Base-by-base conservation (phyloP, 345 rosid species). In the Anastatica hierochuntica region DNA sequence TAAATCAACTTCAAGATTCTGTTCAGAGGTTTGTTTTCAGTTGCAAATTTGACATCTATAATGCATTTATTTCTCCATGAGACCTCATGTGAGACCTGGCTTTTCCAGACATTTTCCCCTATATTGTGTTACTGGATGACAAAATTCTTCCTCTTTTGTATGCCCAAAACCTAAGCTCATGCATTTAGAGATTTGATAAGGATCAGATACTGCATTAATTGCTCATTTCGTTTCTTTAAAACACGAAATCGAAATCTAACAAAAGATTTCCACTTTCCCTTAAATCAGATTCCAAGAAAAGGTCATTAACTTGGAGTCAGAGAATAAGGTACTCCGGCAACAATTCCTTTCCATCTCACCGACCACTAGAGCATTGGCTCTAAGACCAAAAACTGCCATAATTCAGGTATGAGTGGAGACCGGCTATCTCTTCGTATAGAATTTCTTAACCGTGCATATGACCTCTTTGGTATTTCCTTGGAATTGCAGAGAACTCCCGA, bases 261-360 rank as follows among this genome's bases (percentile, higher is more conserved):
- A 40, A 48, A 16, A 17, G n/a, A 43, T 18, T 11, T 16, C 16
- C 26, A 29, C 5, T 20, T 41, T 55, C 42, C 33, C 24, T 9
- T 42, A 14, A 24, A 43, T 24, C 54, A 68, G 72, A 54, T 68
- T 68, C 58, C 58, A 68, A 70, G 95, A 92, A 66, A 92, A 81
- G 72, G 76, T 80, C 53, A 77, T 84, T 44, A 92, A 83, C 71
- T 75, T 82, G 69, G 95, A 83, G 73, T 85, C 95, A 33, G 98
- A 92, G 76, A 92, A 78, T 60, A 83, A 92, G 73, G 78, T 92
- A 60, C 80, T 88, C 66, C 88, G 98, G 60, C 94, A 88, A 60
- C 97, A 85, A 64, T 74, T 86, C 52, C 78, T 92, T 38, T 62
- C 95, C 46, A 73, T 88, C 48, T 80, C 98, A 27, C 96, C 98